Evolutionary conservation across 495 filamentous ascomycete species (phyloP).

Genomic region (Annulohypoxylon nitens): DNA sequence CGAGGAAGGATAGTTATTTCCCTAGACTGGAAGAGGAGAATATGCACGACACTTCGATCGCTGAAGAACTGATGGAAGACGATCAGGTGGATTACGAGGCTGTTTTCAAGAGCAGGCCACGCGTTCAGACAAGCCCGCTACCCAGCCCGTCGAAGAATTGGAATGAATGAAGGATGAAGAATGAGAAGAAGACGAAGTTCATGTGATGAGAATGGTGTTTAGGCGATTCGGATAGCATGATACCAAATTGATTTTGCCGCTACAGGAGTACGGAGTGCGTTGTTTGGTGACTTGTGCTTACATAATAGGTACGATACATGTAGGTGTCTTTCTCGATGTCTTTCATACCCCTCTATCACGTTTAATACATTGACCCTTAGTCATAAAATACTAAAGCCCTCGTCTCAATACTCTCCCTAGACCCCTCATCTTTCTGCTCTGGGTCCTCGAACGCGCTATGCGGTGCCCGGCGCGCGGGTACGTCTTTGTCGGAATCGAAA

Average conservation of each 20-base stretch:
- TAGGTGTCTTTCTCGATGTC: no score
- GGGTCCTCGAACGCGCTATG: constrained; percentile 73
- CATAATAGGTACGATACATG: background rate
- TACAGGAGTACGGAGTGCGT: background rate
- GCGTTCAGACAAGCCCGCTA: constrained; percentile 80
- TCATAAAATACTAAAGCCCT: constrained; percentile 67
- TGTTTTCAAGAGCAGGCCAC: constrained; percentile 87
- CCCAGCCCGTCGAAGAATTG: constrained; percentile 63
- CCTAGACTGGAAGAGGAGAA: constrained; percentile 56
- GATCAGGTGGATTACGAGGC: constrained; percentile 81
- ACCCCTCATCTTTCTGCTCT: constrained; percentile 56
- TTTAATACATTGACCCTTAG: background rate
- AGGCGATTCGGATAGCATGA: constrained; percentile 28
- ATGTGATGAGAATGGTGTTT: constrained; percentile 13
- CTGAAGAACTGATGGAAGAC: constrained; percentile 51
- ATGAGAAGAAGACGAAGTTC: background rate
- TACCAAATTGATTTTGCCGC: constrained; percentile 37
- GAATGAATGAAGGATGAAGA: constrained; percentile 24
- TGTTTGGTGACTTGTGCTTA: background rate
- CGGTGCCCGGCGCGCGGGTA: constrained; percentile 70
- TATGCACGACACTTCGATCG: constrained; percentile 44
- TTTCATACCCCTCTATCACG: background rate
- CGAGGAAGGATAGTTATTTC: constrained; percentile 56
- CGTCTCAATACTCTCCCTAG: constrained; percentile 73
- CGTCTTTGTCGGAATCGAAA: constrained; percentile 71